Conservation (phyloP, 495 filamentous ascomycete genomes). For the Penicillium longicatenatum region DNA sequence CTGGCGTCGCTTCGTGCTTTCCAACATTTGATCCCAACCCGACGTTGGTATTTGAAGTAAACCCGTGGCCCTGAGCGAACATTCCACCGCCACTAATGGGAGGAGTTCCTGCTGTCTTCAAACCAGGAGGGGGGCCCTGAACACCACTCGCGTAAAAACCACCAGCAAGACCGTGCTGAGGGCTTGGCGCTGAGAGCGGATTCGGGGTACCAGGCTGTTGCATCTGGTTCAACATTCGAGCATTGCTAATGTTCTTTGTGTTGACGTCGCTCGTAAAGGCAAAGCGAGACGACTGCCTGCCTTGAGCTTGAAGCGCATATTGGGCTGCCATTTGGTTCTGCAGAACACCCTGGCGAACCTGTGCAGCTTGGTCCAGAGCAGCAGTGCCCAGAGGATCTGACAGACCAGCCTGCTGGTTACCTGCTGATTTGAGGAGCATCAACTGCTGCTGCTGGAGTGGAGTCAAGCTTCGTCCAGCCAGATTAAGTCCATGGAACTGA, state of each 20-base stretch:
- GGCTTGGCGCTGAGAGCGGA: slow-evolving; percentile 58
- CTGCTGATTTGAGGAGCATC: slow-evolving; percentile 63
- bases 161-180: slow-evolving; percentile 45
- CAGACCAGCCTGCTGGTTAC: slow-evolving; percentile 54
- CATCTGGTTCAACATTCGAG: slow-evolving; percentile 89
- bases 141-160: slow-evolving; percentile 62
- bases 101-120: slow-evolving; percentile 92
- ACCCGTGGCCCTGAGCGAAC: slow-evolving; percentile 77
- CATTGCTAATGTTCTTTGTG: slow-evolving; percentile 82
- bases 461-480: slow-evolving; percentile 72
- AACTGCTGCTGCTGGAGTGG: slow-evolving; percentile 79
- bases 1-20: slow-evolving; percentile 72
- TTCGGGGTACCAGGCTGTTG: slow-evolving; percentile 61
- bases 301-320: slow-evolving; percentile 68
- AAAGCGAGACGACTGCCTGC: slow-evolving; percentile 83
- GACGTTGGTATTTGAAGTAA: slow-evolving; percentile 65
- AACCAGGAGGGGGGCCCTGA: slow-evolving; percentile 89
- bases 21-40: slow-evolving; percentile 66
- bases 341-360: slow-evolving; percentile 53
- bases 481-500: slow-evolving; percentile 55
- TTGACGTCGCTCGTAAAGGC: slow-evolving; percentile 79
- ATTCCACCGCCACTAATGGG: slow-evolving; percentile 76
- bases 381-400: slow-evolving; percentile 51
- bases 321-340: slow-evolving; percentile 58
- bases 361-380: slow-evolving; percentile 42